Conservation (phyloP, 2,329 filamentous ascomycete species). For the Paramyrothecium roridum region DNA sequence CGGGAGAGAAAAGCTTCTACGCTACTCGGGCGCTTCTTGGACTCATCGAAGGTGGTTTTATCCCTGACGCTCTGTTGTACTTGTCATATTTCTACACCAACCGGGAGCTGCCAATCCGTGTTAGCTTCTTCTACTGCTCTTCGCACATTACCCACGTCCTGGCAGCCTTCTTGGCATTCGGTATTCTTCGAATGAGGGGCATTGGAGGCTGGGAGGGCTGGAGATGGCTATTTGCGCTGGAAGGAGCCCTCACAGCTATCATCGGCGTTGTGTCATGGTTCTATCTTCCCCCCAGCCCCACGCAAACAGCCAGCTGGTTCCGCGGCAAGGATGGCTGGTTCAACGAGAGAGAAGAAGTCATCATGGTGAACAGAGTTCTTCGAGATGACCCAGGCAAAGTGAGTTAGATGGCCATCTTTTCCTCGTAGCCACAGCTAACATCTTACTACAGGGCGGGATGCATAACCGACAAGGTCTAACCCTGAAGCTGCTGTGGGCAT, state of each 20-base stretch:
- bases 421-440: background rate
- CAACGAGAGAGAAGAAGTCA: conserved; percentile 53
- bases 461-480: conserved; percentile 56
- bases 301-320: conserved; percentile 51
- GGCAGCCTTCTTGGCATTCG: conserved; percentile 20
- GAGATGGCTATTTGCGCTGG: conserved; percentile 2
- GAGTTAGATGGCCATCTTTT: too few species aligned
- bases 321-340: conserved; percentile 54
- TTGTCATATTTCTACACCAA: conserved; percentile 29
- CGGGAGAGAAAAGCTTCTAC: conserved; percentile 23
- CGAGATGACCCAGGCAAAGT: conserved; percentile 53
- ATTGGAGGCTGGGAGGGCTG: conserved; percentile 8
- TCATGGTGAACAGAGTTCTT: conserved; percentile 51
- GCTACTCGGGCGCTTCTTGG: conserved; percentile 34
- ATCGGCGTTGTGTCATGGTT: conserved; percentile 52
- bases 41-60: conserved; percentile 57
- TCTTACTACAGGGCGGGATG: conserved; percentile 44
- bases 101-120: conserved; percentile 22
- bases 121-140: conserved; percentile 27
- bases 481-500: conserved; percentile 41
- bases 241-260: conserved; percentile 7
- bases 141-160: conserved; percentile 19
- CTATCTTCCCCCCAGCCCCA: conserved; percentile 49
- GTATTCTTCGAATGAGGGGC: conserved; percentile 18
- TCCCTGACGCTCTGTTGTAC: conserved; percentile 39